phyloP scores from a whole-genome alignment of 2,329 filamentous ascomycete species.

The Apiospora arundinis region DNA sequence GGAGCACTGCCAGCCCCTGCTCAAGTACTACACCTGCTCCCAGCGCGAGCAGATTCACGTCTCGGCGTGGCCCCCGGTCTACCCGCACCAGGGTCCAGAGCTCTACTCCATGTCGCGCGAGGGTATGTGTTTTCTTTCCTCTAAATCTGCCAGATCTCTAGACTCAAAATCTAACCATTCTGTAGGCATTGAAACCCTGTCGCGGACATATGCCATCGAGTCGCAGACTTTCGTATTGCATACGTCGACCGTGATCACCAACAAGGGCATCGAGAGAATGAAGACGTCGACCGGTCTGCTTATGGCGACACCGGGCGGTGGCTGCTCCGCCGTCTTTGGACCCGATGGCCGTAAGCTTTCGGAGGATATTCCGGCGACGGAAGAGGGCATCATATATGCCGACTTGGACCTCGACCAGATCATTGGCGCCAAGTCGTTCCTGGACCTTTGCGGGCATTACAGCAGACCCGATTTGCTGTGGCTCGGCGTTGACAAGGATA shows the following conservation, averaged over 20 bases:
- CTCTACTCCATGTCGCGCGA: slow-evolving; percentile 42
- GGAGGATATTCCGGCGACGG: slow-evolving; percentile 40
- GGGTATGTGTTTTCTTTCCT: slow-evolving; percentile 26
- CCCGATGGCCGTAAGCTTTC: slow-evolving; percentile 57
- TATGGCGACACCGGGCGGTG: slow-evolving; percentile 48
- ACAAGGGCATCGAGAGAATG: slow-evolving; percentile 51
- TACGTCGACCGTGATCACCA: slow-evolving; percentile 52
- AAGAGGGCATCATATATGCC: slow-evolving; percentile 51
- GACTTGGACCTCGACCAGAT: slow-evolving; percentile 53
- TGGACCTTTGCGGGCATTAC: slow-evolving; percentile 57
- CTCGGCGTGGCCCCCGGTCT: slow-evolving; percentile 52
- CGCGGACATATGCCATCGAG: slow-evolving; percentile 64
- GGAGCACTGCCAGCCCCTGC: slow-evolving; percentile 57
- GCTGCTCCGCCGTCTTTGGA: slow-evolving; percentile 53
- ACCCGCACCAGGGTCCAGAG: slow-evolving; percentile 27
- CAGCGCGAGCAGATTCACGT: slow-evolving; percentile 56
- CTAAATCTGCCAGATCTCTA: no score
- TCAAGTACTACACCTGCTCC: slow-evolving; percentile 52
- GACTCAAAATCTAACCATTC: background rate
- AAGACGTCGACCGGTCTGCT: slow-evolving; percentile 47
- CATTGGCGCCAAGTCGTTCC: slow-evolving; percentile 47
- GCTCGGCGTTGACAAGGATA: slow-evolving; percentile 44
- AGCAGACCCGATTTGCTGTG: slow-evolving; percentile 57
- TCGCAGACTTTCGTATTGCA: slow-evolving; percentile 61
- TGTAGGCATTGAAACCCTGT: slow-evolving; percentile 48